Conservation (phyloP, 1,139 yeast genomes). For the Yamadazyma epiphylla region DNA sequence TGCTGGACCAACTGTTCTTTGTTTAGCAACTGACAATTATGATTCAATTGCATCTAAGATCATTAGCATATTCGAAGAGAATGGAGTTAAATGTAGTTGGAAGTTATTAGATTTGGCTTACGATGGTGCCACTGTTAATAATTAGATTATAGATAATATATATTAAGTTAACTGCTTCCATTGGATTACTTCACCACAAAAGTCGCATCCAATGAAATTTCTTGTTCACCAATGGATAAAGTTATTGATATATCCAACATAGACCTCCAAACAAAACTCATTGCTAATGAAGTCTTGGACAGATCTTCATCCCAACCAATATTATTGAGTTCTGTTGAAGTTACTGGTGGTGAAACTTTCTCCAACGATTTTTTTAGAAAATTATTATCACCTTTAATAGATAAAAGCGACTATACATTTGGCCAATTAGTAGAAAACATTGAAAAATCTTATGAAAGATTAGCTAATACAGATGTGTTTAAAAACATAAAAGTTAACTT, state of each 20-base stretch:
- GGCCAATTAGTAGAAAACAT: slow-evolving; percentile 32
- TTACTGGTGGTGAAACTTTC: slow-evolving; percentile 48
- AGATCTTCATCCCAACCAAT: slow-evolving; percentile 39
- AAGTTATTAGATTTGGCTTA: slow-evolving; percentile 79
- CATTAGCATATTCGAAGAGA: slow-evolving; percentile 60
- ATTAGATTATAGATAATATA: background rate
- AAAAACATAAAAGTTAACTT: slow-evolving; percentile 29
- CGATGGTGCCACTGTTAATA: slow-evolving; percentile 67
- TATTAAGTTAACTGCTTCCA: background rate
- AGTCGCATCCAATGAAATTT: slow-evolving; percentile 1
- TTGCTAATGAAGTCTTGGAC: slow-evolving; percentile 29
- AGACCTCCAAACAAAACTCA: slow-evolving; percentile 25
- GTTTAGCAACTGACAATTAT: slow-evolving; percentile 84
- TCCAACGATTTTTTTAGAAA: slow-evolving; percentile 44
- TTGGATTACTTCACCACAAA: background rate
- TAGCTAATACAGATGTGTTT: slow-evolving; percentile 44
- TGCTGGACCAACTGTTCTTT: slow-evolving; percentile 96
- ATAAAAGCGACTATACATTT: slow-evolving; percentile 43
- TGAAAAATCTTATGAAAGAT: slow-evolving; percentile 22
- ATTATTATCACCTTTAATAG: slow-evolving; percentile 41
- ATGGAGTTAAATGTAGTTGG: slow-evolving; percentile 74
- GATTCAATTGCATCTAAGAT: slow-evolving; percentile 81
- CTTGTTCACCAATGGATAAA: background rate
- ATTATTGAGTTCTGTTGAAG: slow-evolving; percentile 42
- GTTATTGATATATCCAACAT: slow-evolving; percentile 5